These are phyloP conservation scores for Penicillium pancosmium DNA, from an alignment of 495 filamentous ascomycete genomes.

Conservation along the genomic window DNA sequence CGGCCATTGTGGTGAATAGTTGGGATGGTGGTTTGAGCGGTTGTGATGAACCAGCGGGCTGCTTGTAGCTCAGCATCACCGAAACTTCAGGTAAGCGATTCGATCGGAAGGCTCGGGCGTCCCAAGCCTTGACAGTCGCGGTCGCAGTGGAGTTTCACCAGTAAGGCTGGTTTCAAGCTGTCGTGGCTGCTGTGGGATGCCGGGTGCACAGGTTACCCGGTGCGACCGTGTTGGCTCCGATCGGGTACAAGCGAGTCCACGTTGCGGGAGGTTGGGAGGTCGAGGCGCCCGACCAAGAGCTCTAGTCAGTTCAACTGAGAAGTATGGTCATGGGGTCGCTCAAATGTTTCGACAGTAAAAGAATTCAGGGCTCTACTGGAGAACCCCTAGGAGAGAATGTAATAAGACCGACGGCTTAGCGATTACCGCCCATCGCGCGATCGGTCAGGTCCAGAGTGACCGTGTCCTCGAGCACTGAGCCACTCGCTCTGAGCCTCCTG, in stretches of 20 bases:
- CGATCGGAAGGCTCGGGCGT: background rate
- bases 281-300: slow-evolving; percentile 16
- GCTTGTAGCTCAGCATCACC: slow-evolving; percentile 9
- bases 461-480: slow-evolving; percentile 58
- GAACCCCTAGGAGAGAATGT: slow-evolving; percentile 1
- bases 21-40: background rate
- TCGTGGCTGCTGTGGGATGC: background rate
- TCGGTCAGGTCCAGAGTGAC: slow-evolving; percentile 43
- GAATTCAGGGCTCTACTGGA: slow-evolving; percentile 8
- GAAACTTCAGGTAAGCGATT: slow-evolving; percentile 2
- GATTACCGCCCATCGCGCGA: slow-evolving; percentile 40
- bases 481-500: slow-evolving; percentile 67
- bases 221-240: slow-evolving; percentile 22
- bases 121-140: background rate
- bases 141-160: slow-evolving; percentile 15
- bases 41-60: slow-evolving; percentile 6
- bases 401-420: background rate
- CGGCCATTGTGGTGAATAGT: background rate
- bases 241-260: slow-evolving; percentile 13
- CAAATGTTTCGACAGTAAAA: slow-evolving; percentile 15
- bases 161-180: slow-evolving; percentile 1
- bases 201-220: slow-evolving; percentile 5
- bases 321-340: slow-evolving; percentile 16
- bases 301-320: slow-evolving; percentile 11
- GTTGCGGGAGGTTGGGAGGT: slow-evolving; percentile 5